Percentiles rank a stretch among this genome's conserved stretches.
Conservation (phyloP, 306 rosid species). For the Neltuma alba region DNA sequence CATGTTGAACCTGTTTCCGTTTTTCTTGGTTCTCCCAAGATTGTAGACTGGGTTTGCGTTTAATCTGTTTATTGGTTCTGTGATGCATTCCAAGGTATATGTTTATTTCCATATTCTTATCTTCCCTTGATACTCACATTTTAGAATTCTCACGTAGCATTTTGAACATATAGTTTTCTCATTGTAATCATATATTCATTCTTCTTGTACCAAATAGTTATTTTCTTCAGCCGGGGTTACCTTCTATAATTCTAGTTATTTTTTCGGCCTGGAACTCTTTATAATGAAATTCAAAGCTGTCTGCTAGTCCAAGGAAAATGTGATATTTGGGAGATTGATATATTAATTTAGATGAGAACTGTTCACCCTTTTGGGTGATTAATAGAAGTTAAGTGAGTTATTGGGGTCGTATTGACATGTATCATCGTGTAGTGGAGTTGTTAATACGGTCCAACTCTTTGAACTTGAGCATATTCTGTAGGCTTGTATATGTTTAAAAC, state of each 20-base stretch:
- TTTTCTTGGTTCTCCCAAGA: conserved; percentile 48
- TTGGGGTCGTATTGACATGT: neutral
- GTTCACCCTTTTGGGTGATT: neutral
- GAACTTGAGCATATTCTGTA: neutral
- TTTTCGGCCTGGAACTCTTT: neutral
- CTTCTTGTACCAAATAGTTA: conserved; percentile 25
- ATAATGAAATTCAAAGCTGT: neutral
- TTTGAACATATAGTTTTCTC: conserved; percentile 41
- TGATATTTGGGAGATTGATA: neutral
- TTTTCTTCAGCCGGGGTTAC: conserved; percentile 17
- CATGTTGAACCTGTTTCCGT: conserved; percentile 37
- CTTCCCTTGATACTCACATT: conserved; percentile 28
- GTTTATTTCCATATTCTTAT: conserved; percentile 46
- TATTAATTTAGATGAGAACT: neutral
- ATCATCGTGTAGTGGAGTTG: neutral
- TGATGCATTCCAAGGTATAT: conserved; percentile 44
- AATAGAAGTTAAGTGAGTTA: neutral
- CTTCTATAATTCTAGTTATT: neutral
- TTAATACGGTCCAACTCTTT: neutral
- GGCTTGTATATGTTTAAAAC: neutral
- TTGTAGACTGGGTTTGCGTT: conserved; percentile 41
- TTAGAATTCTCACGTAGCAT: conserved; percentile 40
- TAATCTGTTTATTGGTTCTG: conserved; percentile 45
- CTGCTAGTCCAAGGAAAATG: neutral
- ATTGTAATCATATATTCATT: conserved; percentile 49